A percentile compares a stretch with the other conserved stretches of the same genome.
phyloP scores from a whole-genome alignment of 78 protist genomes.

The Planoprotostelium fungivorum region DNA sequence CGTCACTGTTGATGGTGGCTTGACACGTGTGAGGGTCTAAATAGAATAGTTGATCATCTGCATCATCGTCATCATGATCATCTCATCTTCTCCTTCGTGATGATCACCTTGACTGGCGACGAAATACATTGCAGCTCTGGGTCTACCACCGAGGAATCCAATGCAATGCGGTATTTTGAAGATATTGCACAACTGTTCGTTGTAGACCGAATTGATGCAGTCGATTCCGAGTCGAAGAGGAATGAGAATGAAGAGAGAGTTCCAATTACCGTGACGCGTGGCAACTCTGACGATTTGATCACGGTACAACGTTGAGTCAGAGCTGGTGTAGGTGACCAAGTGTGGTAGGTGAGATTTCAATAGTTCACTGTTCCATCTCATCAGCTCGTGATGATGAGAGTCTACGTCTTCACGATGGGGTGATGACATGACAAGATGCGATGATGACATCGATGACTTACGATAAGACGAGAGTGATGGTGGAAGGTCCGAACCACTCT shows the following conservation, averaged over 20 bases:
- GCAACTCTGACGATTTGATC: background rate
- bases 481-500: conserved; percentile 77
- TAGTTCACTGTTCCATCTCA: background rate
- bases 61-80: no score
- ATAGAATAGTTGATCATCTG: conserved; percentile 57
- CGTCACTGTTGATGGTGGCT: conserved; percentile 15
- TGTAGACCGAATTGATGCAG: conserved; percentile 38
- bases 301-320: background rate
- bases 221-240: conserved; percentile 71
- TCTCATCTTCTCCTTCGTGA: no score
- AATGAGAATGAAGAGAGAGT: conserved; percentile 65
- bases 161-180: conserved; percentile 42
- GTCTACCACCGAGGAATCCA: conserved; percentile 80
- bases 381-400: no score
- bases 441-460: conserved; percentile 1
- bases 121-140: conserved; percentile 70
- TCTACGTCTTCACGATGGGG: background rate
- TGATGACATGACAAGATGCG: background rate
- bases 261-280: conserved; percentile 19
- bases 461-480: conserved; percentile 40
- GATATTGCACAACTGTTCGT: conserved; percentile 20
- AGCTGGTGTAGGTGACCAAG: background rate
- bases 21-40: conserved; percentile 78
- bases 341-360: background rate
- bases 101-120: conserved; percentile 70